These are phyloP conservation scores for Sequoia sempervirens DNA, from an alignment of 75 land plant species.

Conservation along the genomic window DNA sequence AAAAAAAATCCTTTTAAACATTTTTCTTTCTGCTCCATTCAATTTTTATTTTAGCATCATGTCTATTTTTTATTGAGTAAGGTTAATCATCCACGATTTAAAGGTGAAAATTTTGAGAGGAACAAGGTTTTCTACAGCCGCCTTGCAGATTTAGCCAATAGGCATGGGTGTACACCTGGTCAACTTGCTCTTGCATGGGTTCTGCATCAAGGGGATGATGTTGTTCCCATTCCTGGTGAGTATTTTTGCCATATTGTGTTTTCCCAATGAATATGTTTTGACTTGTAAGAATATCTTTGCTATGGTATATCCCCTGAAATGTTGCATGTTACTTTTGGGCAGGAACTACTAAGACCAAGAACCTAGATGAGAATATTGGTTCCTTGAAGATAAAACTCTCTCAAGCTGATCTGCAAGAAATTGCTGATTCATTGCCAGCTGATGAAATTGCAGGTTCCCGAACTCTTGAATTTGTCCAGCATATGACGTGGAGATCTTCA, in stretches of 20 bases:
- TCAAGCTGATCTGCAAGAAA: conserved; percentile 30
- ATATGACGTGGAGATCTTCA: conserved; percentile 20
- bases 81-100: conserved; percentile 36
- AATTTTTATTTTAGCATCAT: not conserved
- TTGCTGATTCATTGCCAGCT: conserved; percentile 26
- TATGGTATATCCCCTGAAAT: not conserved
- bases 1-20: not conserved
- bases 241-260: not conserved
- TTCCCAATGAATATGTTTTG: not conserved
- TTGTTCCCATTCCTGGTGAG: conserved; percentile 62
- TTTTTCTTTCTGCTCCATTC: not conserved
- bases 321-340: not conserved
- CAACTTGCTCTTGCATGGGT: conserved; percentile 62
- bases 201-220: conserved; percentile 52
- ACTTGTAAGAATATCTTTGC: not conserved
- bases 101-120: conserved; percentile 32
- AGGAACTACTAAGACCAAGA: conserved; percentile 53
- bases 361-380: conserved; percentile 42
- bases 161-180: conserved; percentile 34
- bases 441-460: conserved; percentile 37
- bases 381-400: conserved; percentile 36
- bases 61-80: not conserved
- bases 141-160: conserved; percentile 24
- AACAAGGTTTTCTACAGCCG: conserved; percentile 40
- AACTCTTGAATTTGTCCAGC: conserved; percentile 1